Evolutionary conservation across 1,139 yeast genomes (phyloP).

Genomic region (Schwanniomyces etchellsii): DNA sequence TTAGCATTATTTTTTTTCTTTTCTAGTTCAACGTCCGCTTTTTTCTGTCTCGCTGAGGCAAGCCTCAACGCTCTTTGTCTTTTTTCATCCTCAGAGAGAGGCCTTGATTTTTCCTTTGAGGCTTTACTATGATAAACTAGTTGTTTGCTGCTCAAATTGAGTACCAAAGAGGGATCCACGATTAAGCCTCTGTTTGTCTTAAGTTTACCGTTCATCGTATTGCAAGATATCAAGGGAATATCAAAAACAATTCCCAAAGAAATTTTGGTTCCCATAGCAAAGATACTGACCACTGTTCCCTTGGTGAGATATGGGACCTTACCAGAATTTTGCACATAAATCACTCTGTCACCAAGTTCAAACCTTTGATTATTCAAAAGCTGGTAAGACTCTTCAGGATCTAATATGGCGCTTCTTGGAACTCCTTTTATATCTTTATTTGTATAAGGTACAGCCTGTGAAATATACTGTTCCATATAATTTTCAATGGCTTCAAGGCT

Average conservation of each 20-base stretch:
- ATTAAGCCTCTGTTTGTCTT: slow-evolving; percentile 76
- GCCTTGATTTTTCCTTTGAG: slow-evolving; percentile 38
- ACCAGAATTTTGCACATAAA: slow-evolving; percentile 81
- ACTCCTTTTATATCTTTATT: slow-evolving; percentile 69
- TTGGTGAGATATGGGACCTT: slow-evolving; percentile 83
- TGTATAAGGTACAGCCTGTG: slow-evolving; percentile 35
- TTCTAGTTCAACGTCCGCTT: slow-evolving; percentile 4
- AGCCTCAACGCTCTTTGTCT: slow-evolving; percentile 13
- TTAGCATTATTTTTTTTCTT: slow-evolving; percentile 6
- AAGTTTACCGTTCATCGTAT: slow-evolving; percentile 71
- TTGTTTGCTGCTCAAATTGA: slow-evolving; percentile 72
- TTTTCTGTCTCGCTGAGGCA: slow-evolving; percentile 16
- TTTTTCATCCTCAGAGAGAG: slow-evolving; percentile 19
- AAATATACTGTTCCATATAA: slow-evolving; percentile 45
- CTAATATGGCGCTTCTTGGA: slow-evolving; percentile 78
- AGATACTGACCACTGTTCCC: slow-evolving; percentile 87
- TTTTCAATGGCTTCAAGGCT: slow-evolving; percentile 67
- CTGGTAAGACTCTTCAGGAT: slow-evolving; percentile 70
- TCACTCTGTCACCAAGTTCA: slow-evolving; percentile 83
- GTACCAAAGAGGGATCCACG: slow-evolving; percentile 74
- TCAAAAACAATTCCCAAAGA: slow-evolving; percentile 79
- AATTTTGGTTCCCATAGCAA: slow-evolving; percentile 53
- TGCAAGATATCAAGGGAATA: slow-evolving; percentile 75
- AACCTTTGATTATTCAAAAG: slow-evolving; percentile 72
- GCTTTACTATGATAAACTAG: slow-evolving; percentile 72